Evolutionary conservation across 2,329 filamentous ascomycete species (phyloP), one percentile per base, ranked within the genome.

Genomic region (Bisporella sp.): DNA sequence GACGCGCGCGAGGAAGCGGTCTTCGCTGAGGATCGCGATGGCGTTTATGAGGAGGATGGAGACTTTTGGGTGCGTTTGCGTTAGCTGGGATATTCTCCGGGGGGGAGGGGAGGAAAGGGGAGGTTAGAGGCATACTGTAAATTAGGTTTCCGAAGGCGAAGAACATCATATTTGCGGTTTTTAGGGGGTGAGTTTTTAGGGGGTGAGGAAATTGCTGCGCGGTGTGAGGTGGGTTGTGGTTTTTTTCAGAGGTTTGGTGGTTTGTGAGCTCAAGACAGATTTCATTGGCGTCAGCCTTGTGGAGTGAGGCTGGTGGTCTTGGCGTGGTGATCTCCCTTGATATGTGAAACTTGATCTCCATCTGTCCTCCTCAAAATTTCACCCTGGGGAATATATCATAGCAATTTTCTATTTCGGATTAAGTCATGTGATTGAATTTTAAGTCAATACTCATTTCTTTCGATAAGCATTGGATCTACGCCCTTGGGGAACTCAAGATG

Each of bases 21-120:
- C 90, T 80, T 96, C 91, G 62, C 89, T 95, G 58, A 97, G 85
- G 65, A 96, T 83, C 57, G 91, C 89, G 66, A 97, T 85, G 59
- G 89, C 89, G 71, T 99, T 99, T 71, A 93, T 84, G 66, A 97
- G 80, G 64, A 97, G 88, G 67, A 95, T 77, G 60, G n/a, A 79
- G 59, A 92, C 87, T 90, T 28, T 37, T 63, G 28, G 41, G 5
- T 4, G 6, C 6, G 31, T 3, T 42, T 11, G 35, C 13, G 44
- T 51, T 43, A 46, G 46, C 32, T 28, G 41, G 32, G 44, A 40
- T 31, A 41, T 54, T 31, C 3, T 3, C 54, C 39, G 28, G 8
- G 39, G 21, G 29, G 43, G 29, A 21, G 8, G 39, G 21, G 29
- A 46, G 29, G 5, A 31, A 31, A 11, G 41, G 7, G 46, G 30